Conservation (phyloP, 2,329 filamentous ascomycete species). For the Fusarium sp. region DNA sequence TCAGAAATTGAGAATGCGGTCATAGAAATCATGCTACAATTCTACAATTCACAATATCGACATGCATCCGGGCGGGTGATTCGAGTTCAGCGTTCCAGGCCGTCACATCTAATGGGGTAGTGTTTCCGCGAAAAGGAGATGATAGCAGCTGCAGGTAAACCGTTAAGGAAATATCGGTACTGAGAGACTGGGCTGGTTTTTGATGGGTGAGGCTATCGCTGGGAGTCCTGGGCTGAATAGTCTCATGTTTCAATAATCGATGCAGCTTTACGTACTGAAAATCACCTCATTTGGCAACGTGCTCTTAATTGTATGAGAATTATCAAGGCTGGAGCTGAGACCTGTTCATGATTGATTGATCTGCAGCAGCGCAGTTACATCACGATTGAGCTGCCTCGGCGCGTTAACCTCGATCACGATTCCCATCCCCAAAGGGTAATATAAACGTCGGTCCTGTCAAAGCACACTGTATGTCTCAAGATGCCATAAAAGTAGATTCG, state of each 20-base stretch:
- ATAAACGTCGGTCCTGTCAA: neutral
- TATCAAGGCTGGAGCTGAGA: neutral
- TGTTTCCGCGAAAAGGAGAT: neutral
- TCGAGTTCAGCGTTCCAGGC: neutral
- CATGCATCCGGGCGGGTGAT: slow-evolving; percentile 2
- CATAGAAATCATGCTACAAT: slow-evolving; percentile 22
- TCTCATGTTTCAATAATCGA: neutral
- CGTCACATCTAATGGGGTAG: slow-evolving; percentile 12
- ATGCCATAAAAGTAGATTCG: neutral
- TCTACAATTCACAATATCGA: slow-evolving; percentile 14
- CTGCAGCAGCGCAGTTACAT: neutral
- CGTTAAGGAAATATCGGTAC: no score
- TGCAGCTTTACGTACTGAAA: neutral
- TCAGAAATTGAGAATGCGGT: neutral
- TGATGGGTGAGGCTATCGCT: neutral
- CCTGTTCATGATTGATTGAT: neutral
- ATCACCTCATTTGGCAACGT: neutral
- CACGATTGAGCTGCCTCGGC: neutral
- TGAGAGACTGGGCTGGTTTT: neutral
- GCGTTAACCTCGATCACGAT: neutral
- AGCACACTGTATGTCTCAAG: neutral
- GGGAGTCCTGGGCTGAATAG: neutral
- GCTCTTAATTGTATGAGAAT: neutral
- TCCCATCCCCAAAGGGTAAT: neutral
- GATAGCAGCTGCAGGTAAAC: neutral